Base-by-base conservation (phyloP, 208 protist species). In the Vickermania spadyakhi region DNA sequence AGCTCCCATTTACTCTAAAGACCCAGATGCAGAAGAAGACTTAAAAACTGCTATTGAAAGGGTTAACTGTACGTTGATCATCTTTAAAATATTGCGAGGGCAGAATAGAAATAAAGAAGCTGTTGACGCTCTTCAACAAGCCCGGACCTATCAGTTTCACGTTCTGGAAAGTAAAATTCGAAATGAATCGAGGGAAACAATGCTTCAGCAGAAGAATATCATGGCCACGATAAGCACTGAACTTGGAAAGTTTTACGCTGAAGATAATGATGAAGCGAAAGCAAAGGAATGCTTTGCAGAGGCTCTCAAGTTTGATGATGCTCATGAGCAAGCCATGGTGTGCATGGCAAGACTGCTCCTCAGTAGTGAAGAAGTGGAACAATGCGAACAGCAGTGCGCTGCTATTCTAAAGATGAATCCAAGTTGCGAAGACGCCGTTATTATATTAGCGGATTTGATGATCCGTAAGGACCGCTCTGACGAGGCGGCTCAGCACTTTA, bases 401-500 rank as follows among this genome's bases (percentile, higher is more conserved):
- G 70, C 77, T 42, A 60, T 97, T 36, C 83, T 98, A 28, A 69
- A 76, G 45, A 82, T 97, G 29, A 86, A 94, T 64, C 72, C 85
- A 2, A 52, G 59, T 29, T 88, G 88, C 55, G 89, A 96, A 27
- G 87, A 94, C 36, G 96, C 94, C 0, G 79, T 84, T 26, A 86
- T 96, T 45, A 88, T 98, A 55, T 71, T 98, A 14, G 92, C 96
- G 0, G 90, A 97, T 52, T 56, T 97, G 21, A 96, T 97, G 89
- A 72, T 95, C 36, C 75, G 72, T 14, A 76, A 72, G 26, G 61
- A 87, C 58, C 63, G 67, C 23, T 64, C 84, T 51, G 91, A 97
- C 29, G 85, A 89, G 21, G 95, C 94, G 2, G 78, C 74, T 5
- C 55, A 67, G 18, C 79, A 95, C 72, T 97, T 98, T 63, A 66